phyloP scores from a whole-genome alignment of 441 rosid species.

The Adansonia madagascariensis region DNA sequence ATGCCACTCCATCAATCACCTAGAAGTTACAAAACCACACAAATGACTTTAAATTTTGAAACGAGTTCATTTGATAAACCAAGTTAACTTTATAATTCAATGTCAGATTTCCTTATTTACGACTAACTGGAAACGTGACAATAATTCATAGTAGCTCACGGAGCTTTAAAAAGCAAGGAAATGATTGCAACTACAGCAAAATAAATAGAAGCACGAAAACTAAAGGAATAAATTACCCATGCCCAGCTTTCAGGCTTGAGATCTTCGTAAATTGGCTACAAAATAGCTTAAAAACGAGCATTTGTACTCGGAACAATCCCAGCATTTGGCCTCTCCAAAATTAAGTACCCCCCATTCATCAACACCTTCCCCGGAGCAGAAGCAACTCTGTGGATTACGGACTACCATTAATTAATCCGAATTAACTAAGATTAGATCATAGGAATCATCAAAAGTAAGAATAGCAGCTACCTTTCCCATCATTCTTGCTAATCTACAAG shows the following conservation, averaged over 20 bases:
- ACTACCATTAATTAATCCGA: background rate
- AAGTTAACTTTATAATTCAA: background rate
- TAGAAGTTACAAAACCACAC: background rate
- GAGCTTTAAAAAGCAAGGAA: background rate
- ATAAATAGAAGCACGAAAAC: constrained; percentile 3
- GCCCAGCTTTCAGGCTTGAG: constrained; percentile 79
- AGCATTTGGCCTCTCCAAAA: constrained; percentile 91
- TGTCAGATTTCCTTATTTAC: constrained; percentile 3
- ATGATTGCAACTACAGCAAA: background rate
- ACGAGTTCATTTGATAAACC: background rate
- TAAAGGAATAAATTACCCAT: constrained; percentile 55
- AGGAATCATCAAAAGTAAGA: background rate
- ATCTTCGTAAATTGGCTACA: constrained; percentile 70
- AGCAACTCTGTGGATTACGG: constrained; percentile 57
- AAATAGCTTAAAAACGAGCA: constrained; percentile 88
- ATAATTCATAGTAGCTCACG: background rate
- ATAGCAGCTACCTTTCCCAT: background rate
- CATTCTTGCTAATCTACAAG: background rate
- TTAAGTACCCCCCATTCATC: constrained; percentile 90
- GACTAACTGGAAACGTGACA: background rate
- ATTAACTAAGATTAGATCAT: background rate
- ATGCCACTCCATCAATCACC: background rate
- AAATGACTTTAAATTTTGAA: background rate
- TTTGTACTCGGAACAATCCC: constrained; percentile 81
- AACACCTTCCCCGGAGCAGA: constrained; percentile 98